Evolutionary conservation across 352 stramenopile genomes (phyloP), one percentile per base, ranked within the genome.

Genomic region (Aphanomyces euteiches): DNA sequence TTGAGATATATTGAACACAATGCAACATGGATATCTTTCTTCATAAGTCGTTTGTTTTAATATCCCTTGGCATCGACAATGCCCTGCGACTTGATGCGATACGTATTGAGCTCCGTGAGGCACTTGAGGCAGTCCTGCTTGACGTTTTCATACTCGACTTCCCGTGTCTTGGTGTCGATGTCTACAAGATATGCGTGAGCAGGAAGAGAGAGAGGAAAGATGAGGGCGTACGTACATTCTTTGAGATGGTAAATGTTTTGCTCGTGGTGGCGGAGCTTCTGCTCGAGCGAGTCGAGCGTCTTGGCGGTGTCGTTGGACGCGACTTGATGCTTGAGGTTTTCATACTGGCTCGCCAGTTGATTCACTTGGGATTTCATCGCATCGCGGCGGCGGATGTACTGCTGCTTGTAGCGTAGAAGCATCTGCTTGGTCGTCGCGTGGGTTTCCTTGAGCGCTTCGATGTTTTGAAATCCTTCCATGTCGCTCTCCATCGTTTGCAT

Each of bases 191-290:
- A n/a, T 13, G 19, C 21, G 8, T 19, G 1, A 28, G 28, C 28
- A 2, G 28, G 28, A n/a, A n/a, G 28, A 2, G 2, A 28, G 28
- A 28, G 28, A 28, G 28, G 36, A 69, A 10, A 67, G 10, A 1
- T 39, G 21, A 8, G 10, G 43, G 7, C 21, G 4, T 4, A 74
- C 64, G 39, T 74, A 80, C 73, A 96, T 58, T 97, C 92, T 72
- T 84, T 85, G 34, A 97, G 67, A 72, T 92, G 87, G 76, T 96
- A 97, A 56, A 98, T 97, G 54, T 92, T 96, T 74, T 97, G 90
- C 74, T 96, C 89, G 73, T 97, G 91, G 71, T 96, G 87, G 8
- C 87, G 80, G 67, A 97, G 74, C 73, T 97, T 96, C 58, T 94
- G 83, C 77, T 97, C 90, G 10, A 97, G 78, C 1, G 85, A 80